Evolutionary conservation across 148 eudicot species (phyloP).

Genomic region (Arctostaphylos glauca): DNA sequence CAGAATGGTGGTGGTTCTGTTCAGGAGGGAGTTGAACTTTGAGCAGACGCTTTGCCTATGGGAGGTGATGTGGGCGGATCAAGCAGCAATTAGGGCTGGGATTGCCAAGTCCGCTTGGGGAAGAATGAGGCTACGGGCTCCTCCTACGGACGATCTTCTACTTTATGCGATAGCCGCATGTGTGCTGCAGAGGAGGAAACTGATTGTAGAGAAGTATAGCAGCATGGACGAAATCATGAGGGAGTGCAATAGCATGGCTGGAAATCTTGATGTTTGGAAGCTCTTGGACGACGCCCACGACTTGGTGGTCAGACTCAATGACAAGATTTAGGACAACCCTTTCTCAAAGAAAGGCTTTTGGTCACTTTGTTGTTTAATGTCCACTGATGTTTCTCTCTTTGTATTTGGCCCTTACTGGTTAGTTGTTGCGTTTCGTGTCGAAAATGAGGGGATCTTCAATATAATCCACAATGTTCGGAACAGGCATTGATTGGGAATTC

Average conservation of each 20-base stretch:
- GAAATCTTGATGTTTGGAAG: slow-evolving; percentile 44
- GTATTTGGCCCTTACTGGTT: background rate
- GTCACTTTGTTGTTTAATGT: background rate
- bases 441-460: background rate
- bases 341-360: background rate
- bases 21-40: slow-evolving; percentile 38
- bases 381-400: background rate
- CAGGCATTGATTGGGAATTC: slow-evolving; percentile 15
- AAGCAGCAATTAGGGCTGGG: slow-evolving; percentile 39
- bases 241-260: slow-evolving; percentile 44
- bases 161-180: slow-evolving; percentile 44
- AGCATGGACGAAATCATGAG: slow-evolving; percentile 40
- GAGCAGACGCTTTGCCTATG: slow-evolving; percentile 42
- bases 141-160: slow-evolving; percentile 39
- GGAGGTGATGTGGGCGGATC: slow-evolving; percentile 51
- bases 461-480: background rate
- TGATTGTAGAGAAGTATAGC: slow-evolving; percentile 36
- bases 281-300: slow-evolving; percentile 41
- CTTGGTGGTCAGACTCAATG: slow-evolving; percentile 34
- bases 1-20: slow-evolving; percentile 45
- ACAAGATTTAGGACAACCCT: slow-evolving; percentile 27
- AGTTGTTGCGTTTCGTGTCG: background rate
- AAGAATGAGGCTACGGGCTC: slow-evolving; percentile 35
- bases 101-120: slow-evolving; percentile 33
- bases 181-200: slow-evolving; percentile 38